Conservation (phyloP, 2,329 filamentous ascomycete species). For the Harringtonia aguacate region DNA sequence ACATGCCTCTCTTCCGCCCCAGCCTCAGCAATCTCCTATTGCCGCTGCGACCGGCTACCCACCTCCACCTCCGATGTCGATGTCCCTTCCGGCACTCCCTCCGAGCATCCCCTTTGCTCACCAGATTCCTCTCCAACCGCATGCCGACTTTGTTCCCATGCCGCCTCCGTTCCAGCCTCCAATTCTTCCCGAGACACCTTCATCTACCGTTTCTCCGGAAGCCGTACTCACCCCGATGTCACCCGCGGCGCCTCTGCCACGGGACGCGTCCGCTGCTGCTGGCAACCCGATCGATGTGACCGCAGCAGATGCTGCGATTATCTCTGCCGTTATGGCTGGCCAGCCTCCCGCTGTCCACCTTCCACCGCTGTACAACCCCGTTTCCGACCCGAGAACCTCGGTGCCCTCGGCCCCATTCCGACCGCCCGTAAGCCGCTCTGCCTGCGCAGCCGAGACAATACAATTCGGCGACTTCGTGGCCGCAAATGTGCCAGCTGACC, state of each 20-base stretch:
- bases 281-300: neutral
- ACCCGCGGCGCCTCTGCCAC: neutral
- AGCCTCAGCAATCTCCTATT: slow-evolving; percentile 25
- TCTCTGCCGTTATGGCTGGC: neutral
- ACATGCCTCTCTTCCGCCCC: neutral
- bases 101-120: neutral
- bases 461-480: slow-evolving; percentile 5
- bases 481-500: slow-evolving; percentile 10
- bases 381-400: too few relatives aligned
- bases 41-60: slow-evolving; percentile 43
- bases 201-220: slow-evolving; percentile 38
- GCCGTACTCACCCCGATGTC: slow-evolving; percentile 8
- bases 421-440: slow-evolving; percentile 35
- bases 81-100: neutral
- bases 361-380: too few relatives aligned
- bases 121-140: neutral
- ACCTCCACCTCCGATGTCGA: slow-evolving; percentile 34
- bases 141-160: neutral
- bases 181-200: slow-evolving; percentile 35
- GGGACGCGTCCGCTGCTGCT: neutral
- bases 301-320: neutral
- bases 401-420: slow-evolving; percentile 24
- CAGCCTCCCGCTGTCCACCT: slow-evolving; percentile 5
- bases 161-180: neutral
- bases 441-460: slow-evolving; percentile 1